Percentiles rank a stretch among this genome's conserved stretches.
Conservation (phyloP, 2,329 filamentous ascomycete species). For the Colletotrichum somersetense region DNA sequence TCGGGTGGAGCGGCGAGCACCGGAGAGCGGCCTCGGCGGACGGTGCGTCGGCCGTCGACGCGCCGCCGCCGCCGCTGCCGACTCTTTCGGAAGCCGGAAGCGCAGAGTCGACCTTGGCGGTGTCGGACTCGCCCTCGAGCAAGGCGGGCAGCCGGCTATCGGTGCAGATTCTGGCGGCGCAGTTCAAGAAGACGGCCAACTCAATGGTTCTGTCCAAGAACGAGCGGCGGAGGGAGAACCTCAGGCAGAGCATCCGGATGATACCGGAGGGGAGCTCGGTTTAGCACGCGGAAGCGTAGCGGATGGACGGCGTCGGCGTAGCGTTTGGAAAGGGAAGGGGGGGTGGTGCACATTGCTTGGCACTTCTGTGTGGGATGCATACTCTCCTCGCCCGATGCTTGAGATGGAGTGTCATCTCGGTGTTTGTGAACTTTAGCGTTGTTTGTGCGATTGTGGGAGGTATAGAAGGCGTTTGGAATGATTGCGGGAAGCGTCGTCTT, state of each 20-base stretch:
- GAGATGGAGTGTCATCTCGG: constrained; percentile 11
- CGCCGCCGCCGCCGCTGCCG: background rate
- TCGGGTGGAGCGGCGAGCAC: constrained; percentile 39
- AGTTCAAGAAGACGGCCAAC: constrained; percentile 40
- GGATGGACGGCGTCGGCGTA: constrained; percentile 16
- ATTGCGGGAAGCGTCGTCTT: constrained; percentile 8
- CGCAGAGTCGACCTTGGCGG: background rate
- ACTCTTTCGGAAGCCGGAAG: constrained; percentile 19
- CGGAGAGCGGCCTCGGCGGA: constrained; percentile 26
- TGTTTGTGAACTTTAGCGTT: constrained; percentile 27
- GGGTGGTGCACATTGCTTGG: constrained; percentile 7
- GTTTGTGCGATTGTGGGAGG: background rate
- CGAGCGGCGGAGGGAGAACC: constrained; percentile 52
- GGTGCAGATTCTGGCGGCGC: constrained; percentile 39
- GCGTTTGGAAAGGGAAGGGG: constrained; percentile 11
- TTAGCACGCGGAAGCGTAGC: constrained; percentile 1
- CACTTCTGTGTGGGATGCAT: constrained; percentile 4
- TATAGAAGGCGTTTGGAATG: background rate
- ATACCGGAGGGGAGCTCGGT: constrained; percentile 45
- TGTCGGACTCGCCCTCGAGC: constrained; percentile 14
- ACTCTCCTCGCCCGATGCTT: background rate
- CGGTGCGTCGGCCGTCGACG: constrained; percentile 10
- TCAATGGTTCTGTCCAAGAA: constrained; percentile 42
- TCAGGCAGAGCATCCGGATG: constrained; percentile 54
- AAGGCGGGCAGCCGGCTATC: constrained; percentile 20